A percentile compares a stretch with the other conserved stretches of the same genome.
phyloP scores from a whole-genome alignment of 225 moss, liverwort and hornwort genomes.

The Ulota crispa region DNA sequence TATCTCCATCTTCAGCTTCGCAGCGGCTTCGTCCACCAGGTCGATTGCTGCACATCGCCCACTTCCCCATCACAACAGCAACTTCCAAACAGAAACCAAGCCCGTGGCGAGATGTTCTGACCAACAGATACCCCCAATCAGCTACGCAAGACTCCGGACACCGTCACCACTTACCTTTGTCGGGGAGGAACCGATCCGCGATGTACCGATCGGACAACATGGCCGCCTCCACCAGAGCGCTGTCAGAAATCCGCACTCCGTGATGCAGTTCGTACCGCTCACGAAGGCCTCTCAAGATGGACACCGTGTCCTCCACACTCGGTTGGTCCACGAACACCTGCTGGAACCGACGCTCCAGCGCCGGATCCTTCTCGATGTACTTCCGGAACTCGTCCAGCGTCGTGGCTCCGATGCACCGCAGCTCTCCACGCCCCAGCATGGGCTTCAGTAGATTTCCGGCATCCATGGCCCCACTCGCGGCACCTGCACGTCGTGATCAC shows the following conservation, averaged over 20 bases:
- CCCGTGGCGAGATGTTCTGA: neutral
- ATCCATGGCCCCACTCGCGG: conserved; percentile 88
- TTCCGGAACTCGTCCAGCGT: conserved; percentile 93
- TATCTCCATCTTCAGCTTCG: conserved; percentile 98
- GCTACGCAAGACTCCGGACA: neutral
- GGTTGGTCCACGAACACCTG: conserved; percentile 97
- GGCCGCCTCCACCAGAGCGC: conserved; percentile 84
- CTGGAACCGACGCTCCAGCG: conserved; percentile 91
- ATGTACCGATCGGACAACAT: conserved; percentile 94
- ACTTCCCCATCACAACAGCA: neutral
- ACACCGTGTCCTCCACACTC: conserved; percentile 82
- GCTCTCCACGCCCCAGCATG: conserved; percentile 92
- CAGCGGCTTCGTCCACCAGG: conserved; percentile 94
- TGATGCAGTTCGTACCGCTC: conserved; percentile 96
- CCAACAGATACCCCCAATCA: neutral
- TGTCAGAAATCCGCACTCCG: conserved; percentile 92
- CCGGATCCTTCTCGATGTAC: conserved; percentile 96
- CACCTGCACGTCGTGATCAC: conserved; percentile 43
- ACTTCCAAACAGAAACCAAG: neutral
- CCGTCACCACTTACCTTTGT: conserved; percentile 60
- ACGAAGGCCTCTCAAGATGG: conserved; percentile 90
- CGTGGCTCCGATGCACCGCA: conserved; percentile 93
- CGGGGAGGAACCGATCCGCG: conserved; percentile 93
- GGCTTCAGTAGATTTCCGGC: conserved; percentile 92
- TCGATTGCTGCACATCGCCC: conserved; percentile 73